phyloP scores from a whole-genome alignment of 2,329 filamentous ascomycete genomes.

The Trichoderma gracile region DNA sequence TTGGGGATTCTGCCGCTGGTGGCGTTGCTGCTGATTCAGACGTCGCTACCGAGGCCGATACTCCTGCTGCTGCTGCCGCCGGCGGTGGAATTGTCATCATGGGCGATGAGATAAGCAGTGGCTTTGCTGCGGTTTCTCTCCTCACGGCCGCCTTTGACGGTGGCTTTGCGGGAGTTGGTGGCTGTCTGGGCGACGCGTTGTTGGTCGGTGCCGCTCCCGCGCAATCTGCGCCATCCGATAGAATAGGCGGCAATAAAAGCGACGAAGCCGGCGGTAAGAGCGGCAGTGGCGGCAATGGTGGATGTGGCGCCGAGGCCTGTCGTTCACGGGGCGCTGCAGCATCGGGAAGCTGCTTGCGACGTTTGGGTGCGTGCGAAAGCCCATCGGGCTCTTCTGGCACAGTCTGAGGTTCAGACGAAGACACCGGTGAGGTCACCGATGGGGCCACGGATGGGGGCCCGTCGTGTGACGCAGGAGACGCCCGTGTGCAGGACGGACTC shows the following conservation, averaged over 20 bases:
- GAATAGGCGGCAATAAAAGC: constrained; percentile 6
- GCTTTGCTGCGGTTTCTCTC: background rate
- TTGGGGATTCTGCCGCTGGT: constrained; percentile 27
- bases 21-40: constrained; percentile 1
- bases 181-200: background rate
- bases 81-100: background rate
- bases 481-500: constrained; percentile 28
- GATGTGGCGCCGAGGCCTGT: background rate
- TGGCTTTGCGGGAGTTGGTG: background rate
- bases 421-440: constrained; percentile 11
- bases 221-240: background rate
- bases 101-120: background rate
- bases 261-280: constrained; percentile 6
- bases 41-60: background rate
- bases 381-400: constrained; percentile 28
- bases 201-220: background rate
- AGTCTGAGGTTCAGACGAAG: constrained; percentile 27
- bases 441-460: constrained; percentile 24
- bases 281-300: constrained; percentile 9
- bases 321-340: constrained; percentile 24
- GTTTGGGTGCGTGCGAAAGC: constrained; percentile 27
- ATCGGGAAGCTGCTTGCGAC: constrained; percentile 32
- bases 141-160: background rate
- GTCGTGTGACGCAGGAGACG: constrained; percentile 32
- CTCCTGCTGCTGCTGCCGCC: background rate